These are phyloP conservation scores for Naganishia sp. DNA, from an alignment of 1,284 basidiomycete species.

Conservation along the genomic window DNA sequence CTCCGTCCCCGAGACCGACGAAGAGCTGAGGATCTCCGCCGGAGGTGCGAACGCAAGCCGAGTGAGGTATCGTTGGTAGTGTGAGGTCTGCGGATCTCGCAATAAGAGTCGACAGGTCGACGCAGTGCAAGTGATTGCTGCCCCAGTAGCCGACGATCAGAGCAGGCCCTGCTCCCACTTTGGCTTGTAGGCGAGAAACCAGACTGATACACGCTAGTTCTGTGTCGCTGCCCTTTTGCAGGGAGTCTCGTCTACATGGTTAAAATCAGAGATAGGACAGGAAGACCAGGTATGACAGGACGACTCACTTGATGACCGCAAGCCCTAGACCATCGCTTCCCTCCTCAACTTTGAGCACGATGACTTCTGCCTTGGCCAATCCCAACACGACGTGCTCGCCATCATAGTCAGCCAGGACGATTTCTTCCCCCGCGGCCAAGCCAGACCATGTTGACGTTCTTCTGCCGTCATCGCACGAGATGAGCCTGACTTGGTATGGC, in stretches of 20 bases:
- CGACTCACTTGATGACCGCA: slow-evolving; percentile 21
- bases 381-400: slow-evolving; percentile 68
- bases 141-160: slow-evolving; percentile 76
- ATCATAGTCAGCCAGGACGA: slow-evolving; percentile 69
- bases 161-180: slow-evolving; percentile 13
- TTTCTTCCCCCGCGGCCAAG: slow-evolving; percentile 54
- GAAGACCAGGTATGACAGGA: not conserved
- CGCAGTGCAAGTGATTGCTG: slow-evolving; percentile 65
- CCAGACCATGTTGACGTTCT: slow-evolving; percentile 27
- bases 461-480: slow-evolving; percentile 18
- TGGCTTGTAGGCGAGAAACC: slow-evolving; percentile 14
- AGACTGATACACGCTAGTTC: slow-evolving; percentile 13
- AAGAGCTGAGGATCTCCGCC: slow-evolving; percentile 64
- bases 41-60: slow-evolving; percentile 29
- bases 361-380: slow-evolving; percentile 62
- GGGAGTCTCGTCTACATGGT: slow-evolving; percentile 22
- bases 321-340: not conserved
- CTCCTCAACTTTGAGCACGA: slow-evolving; percentile 55
- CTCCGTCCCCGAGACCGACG: slow-evolving; percentile 77
- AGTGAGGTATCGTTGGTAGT: slow-evolving; percentile 33
- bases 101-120: slow-evolving; percentile 58
- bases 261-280: slow-evolving; percentile 3
- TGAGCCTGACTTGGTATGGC: slow-evolving; percentile 56
- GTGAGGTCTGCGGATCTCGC: slow-evolving; percentile 39
- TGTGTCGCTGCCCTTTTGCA: slow-evolving; percentile 5